Evolutionary conservation across 2,329 filamentous ascomycete species (phyloP).

Genomic region (Epichloe sp.): DNA sequence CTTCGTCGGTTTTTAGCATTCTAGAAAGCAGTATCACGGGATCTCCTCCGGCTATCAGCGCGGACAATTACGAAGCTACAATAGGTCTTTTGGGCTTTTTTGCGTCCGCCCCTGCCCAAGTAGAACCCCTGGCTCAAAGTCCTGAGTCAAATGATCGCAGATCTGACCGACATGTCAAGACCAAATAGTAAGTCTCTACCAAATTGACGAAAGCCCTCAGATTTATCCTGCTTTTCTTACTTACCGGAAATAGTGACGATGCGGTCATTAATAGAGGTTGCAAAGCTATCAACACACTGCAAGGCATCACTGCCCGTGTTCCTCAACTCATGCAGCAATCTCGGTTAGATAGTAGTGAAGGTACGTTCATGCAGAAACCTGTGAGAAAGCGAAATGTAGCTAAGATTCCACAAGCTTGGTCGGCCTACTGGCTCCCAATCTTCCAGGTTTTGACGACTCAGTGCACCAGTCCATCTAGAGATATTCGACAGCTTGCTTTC

Average conservation of each 20-base stretch:
- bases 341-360: slow-evolving; percentile 76
- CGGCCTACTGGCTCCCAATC: slow-evolving; percentile 93
- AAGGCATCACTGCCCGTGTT: slow-evolving; percentile 68
- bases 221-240: background rate
- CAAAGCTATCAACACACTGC: slow-evolving; percentile 70
- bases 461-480: slow-evolving; percentile 87
- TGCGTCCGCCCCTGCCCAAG: slow-evolving; percentile 66
- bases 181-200: slow-evolving; percentile 13
- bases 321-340: slow-evolving; percentile 84
- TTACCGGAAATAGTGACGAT: slow-evolving; percentile 13
- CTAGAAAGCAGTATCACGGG: slow-evolving; percentile 64
- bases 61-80: slow-evolving; percentile 89
- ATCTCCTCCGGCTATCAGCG: slow-evolving; percentile 70
- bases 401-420: slow-evolving; percentile 56
- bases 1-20: slow-evolving; percentile 74
- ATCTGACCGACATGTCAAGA: slow-evolving; percentile 13
- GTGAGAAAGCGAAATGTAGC: background rate
- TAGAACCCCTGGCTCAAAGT: slow-evolving; percentile 56
- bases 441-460: slow-evolving; percentile 80
- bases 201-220: background rate
- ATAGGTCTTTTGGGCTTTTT: slow-evolving; percentile 79
- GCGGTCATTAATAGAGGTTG: slow-evolving; percentile 62
- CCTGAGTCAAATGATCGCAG: slow-evolving; percentile 37
- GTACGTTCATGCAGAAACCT: slow-evolving; percentile 26
- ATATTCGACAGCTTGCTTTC: slow-evolving; percentile 82